Base-by-base conservation (phyloP, 306 rosid genomes). In the Spatholobus suberectus region DNA sequence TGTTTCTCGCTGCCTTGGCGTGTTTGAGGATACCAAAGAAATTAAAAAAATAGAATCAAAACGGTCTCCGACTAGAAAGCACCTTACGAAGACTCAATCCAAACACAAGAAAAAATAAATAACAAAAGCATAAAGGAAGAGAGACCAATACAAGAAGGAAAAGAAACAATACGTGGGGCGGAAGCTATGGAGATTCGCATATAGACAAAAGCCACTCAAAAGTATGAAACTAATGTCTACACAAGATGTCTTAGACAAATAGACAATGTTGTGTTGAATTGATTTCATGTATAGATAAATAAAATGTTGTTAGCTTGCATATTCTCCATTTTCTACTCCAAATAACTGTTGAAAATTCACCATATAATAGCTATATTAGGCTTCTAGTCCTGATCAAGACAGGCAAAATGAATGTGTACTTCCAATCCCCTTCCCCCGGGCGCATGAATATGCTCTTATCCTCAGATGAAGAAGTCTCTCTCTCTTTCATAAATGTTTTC, bases 1-100 rank as follows among this genome's bases (percentile, higher is more conserved):
- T 4, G n/a, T 51, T 77, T 51, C 84, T 51, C 51, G 58, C 41
- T 10, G 70, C 70, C 76, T 75, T 76, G 57, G 72, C 67, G 40
- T 43, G 77, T 65, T 76, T 76, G 37, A 20, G 47, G 8, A 72
- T 72, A 15, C 29, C 21, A 58, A 49, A 78, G 23, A 66, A 74
- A 41, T 35, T 12, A 27, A 44, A 20, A 27, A 72, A 38, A 35
- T 12, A 52, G 49, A 24, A 70, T 26, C 24, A 29, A 12, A 4
- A 51, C 32, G 49, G 61, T 2, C 26, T 44, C 4, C 7, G 0
- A 40, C 29, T 11, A 70, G 47, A 70, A 41, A 61, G 7, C 47
- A 80, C 49, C 44, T 41, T 7, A 13, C 26, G n/a, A 47, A n/a
- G 44, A 27, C 44, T 57, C 37, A 12, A 69, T 15, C 51, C 8